These are phyloP conservation scores for Arthrinium puccinioides DNA, from an alignment of 2,329 filamentous ascomycete species.

Conservation along the genomic window DNA sequence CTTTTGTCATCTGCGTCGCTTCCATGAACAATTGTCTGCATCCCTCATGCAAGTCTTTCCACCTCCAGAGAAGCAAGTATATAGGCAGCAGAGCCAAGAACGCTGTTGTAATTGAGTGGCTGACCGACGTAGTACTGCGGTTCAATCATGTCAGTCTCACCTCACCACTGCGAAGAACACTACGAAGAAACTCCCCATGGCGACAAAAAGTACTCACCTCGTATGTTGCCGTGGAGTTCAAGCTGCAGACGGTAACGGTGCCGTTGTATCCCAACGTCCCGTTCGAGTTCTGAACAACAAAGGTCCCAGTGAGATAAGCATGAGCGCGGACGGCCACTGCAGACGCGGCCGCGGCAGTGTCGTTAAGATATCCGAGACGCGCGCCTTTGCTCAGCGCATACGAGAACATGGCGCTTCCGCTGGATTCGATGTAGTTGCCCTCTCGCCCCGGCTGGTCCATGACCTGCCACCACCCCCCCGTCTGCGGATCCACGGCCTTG, in stretches of 20 bases:
- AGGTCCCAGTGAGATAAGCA: slow-evolving; percentile 15
- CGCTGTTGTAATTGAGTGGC: slow-evolving; percentile 27
- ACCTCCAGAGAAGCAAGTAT: slow-evolving; percentile 29
- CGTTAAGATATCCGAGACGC: slow-evolving; percentile 24
- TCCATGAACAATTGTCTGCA: no score
- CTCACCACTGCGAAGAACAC: neutral
- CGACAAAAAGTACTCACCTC: slow-evolving; percentile 18
- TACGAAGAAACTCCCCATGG: neutral
- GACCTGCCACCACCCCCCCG: slow-evolving; percentile 31
- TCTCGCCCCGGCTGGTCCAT: slow-evolving; percentile 17
- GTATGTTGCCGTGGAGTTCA: slow-evolving; percentile 32
- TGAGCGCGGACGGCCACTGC: slow-evolving; percentile 11
- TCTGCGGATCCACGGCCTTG: slow-evolving; percentile 15
- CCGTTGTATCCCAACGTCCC: slow-evolving; percentile 24
- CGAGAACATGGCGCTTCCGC: slow-evolving; percentile 22
- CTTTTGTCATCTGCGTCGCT: no score
- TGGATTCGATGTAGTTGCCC: slow-evolving; percentile 23
- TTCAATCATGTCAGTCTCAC: slow-evolving; percentile 10
- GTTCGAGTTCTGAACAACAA: slow-evolving; percentile 17
- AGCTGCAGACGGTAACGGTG: slow-evolving; percentile 31
- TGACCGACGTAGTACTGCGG: slow-evolving; percentile 27
- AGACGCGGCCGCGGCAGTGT: slow-evolving; percentile 3
- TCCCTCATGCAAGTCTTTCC: slow-evolving; percentile 21
- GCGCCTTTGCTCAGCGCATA: slow-evolving; percentile 28
- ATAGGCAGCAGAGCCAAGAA: slow-evolving; percentile 29